Conservation (phyloP, 352 stramenopile genomes). For the Thalassiosira sp. region DNA sequence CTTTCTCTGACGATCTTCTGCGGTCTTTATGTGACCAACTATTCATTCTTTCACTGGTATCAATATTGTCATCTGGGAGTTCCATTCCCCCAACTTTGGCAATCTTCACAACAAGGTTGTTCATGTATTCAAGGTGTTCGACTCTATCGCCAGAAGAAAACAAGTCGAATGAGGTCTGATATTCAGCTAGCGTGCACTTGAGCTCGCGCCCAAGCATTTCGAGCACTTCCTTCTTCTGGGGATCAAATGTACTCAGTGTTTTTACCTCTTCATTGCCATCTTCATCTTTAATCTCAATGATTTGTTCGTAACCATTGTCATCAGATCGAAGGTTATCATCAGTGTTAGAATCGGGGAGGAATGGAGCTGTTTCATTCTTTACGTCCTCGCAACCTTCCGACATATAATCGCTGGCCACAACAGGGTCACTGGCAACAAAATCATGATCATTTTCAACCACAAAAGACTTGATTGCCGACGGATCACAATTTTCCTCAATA, state of each 20-base stretch:
- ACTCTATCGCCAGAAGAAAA: slow-evolving; percentile 38
- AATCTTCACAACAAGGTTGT: slow-evolving; percentile 42
- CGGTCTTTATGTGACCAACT: slow-evolving; percentile 36
- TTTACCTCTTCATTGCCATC: slow-evolving; percentile 3
- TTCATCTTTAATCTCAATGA: too few relatives aligned
- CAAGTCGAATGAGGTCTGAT: slow-evolving; percentile 36
- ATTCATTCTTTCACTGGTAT: slow-evolving; percentile 2
- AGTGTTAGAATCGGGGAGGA: background rate
- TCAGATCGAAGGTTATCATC: background rate
- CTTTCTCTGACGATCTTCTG: background rate
- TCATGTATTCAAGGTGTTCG: slow-evolving; percentile 48
- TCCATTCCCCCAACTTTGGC: slow-evolving; percentile 35
- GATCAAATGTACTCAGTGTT: background rate
- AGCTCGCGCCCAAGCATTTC: slow-evolving; percentile 42
- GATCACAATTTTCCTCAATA: too few relatives aligned
- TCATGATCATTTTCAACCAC: background rate
- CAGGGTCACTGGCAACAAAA: background rate
- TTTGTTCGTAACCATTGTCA: too few relatives aligned
- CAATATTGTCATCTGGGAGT: slow-evolving; percentile 1
- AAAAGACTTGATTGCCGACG: background rate
- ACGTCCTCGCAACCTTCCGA: background rate
- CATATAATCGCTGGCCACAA: too few relatives aligned
- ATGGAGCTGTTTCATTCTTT: background rate
- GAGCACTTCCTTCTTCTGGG: slow-evolving; percentile 18
- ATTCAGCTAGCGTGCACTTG: slow-evolving; percentile 41